Evolutionary conservation across 2,329 filamentous ascomycete species (phyloP), one percentile per base, ranked within the genome.

Genomic region (Diaporthe humulicola): DNA sequence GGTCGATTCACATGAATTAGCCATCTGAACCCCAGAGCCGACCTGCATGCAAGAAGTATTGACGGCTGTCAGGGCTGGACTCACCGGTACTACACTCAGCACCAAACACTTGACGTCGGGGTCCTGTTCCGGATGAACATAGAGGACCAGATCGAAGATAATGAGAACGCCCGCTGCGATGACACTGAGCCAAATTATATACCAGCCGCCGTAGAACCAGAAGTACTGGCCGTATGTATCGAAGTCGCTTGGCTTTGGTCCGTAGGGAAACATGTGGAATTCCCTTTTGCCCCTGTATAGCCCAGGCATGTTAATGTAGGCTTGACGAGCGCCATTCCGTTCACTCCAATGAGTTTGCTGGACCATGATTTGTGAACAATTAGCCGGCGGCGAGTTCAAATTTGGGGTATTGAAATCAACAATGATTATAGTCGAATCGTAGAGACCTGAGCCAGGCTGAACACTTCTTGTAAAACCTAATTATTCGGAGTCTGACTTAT

Each of bases 161-260:
- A 66, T 17, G 2, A 48, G 4, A 3, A 48, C 40, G 1, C 5
- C 36, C 9, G 28, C 28, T 10, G 19, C 40, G 19, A 66, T 17
- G 7, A 3, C 36, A 19, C 60, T 66, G 19, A 66, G 40, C 60
- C 60, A 48, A n/a, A 48, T 66, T 2, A 66, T 48, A 12, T 15
- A 66, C 60, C 60, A 48, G 19, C 60, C 40, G 10, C 25, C 5
- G 14, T 66, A 66, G 36, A 66, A 66, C 60, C 60, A 66, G n/a
- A 48, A 9, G 12, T 66, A 66, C 28, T 66, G 60, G 10, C 40
- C 60, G 4, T 66, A 33, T n/a, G 8, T 48, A 10, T 48, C 60
- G 48, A 66, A 66, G 17, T 66, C 60, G 19, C 28, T 33, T 33
- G 60, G 60, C 28, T 48, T 2, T 15, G 60, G 60, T 14, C 60